Evolutionary conservation across 163 green algal genomes (phyloP), one percentile per base, ranked within the genome.

Genomic region (Scenedesmus sp.): DNA sequence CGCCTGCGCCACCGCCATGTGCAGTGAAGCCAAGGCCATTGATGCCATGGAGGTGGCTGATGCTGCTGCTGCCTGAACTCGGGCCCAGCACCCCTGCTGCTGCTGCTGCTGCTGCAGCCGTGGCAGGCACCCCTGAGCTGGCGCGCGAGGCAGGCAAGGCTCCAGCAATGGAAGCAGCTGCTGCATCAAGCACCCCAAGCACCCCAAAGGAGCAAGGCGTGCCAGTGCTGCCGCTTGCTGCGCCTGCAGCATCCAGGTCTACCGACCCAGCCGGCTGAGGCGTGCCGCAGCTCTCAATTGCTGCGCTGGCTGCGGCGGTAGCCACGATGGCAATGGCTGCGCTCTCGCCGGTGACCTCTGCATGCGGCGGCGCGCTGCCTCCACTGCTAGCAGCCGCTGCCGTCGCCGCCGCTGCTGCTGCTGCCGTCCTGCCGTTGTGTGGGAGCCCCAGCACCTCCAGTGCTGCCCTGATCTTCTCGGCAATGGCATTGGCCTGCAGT

Each of bases 391-490:
- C n/a, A 0, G 26, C 85, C 26, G 81, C 42, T n/a, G 81, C 33
- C 59, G 84, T 65, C 70, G 85, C 85, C 46, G 85, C 40, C 12
- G 40, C 79, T 24, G 30, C 46, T 33, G 44, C 53, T 16, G 24
- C 37, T 20, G n/a, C 35, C 33, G 42, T 89, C 40, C 24, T 80
- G 51, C 37, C 4, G 16, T 56, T 53, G 18, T 81, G 84, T 26
- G 68, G 78, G 44, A 91, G 68, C 0, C 87, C 87, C 7, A 91
- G 87, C 40, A 42, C 87, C 49, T 87, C 79, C 15, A 91, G 78
- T 3, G 87, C 87, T 40, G 56, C 53, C 33, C 24, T 68, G 40
- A 91, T 91, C 87, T 91, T 91, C 9, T 86, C 56, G 59, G 87
- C 87, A 42, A 91, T 91, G 12, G 42, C 46, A 22, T 61, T 35